Evolutionary conservation across 2,329 filamentous ascomycete species (phyloP), one percentile per base, ranked within the genome.

Genomic region (Fusarium sp.): DNA sequence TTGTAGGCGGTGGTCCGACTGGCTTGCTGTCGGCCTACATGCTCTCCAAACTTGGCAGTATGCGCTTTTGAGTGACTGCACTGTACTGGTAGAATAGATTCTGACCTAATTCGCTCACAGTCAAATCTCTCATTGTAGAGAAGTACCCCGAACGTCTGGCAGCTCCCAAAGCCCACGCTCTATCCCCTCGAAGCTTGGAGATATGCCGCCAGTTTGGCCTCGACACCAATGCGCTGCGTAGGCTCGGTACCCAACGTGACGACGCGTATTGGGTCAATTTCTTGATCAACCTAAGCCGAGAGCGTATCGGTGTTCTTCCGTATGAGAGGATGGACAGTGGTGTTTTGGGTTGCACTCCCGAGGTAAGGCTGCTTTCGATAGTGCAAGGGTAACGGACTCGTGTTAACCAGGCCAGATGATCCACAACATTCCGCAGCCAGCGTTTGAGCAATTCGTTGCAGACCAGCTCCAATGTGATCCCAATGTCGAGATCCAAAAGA

Each of bases 191-290:
- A 51, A 51, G 48, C 16, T 30, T 51, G 4, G 48, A 51, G 34
- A 51, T 51, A 51, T 51, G 48, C 15, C 48, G 48, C 12, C 48
- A 51, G 23, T 51, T 31, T 15, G 48, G 48, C 16, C 48, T 51
- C 7, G 48, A 51, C 30, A 51, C 48, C 4, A 51, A 51, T 37
- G 31, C 48, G 10, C 16, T 51, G 30, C n/a, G 48, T 6, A 51
- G 23, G 34, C 48, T 51, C 7, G 48, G 48, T 3, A 23, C 48
- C 9, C 48, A 27, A 16, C 28, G 44, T 10, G 44, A 47, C 7
- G 44, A 47, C 16, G 28, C 44, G 5, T 16, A 47, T 3, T n/a
- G 28, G 28, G 44, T 47, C 28, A 47, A 47, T 7, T 47, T 47
- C 31, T 27, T 47, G 15, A 47, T 28, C 15, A 47, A 16, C 28